A percentile compares a stretch with the other conserved stretches of the same genome.
phyloP scores from a whole-genome alignment of 805 yeast species.

The Wickerhamomyces alni region DNA sequence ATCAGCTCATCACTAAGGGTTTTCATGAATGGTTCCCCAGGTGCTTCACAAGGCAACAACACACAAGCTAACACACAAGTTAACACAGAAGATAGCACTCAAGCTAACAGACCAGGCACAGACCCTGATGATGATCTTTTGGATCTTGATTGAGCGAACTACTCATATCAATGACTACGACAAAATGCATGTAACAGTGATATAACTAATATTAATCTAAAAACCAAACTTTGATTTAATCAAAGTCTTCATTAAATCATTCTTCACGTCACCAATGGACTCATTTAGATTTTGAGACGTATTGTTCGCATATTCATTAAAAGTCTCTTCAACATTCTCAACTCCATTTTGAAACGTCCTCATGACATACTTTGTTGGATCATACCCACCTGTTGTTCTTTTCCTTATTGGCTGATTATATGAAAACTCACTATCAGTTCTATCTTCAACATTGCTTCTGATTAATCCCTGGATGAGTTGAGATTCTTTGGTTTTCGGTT shows the following conservation, averaged over 20 bases:
- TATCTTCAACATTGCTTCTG: not conserved
- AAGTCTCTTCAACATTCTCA: slow-evolving; percentile 46
- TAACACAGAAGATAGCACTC: too few species aligned
- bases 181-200: too few species aligned
- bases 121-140: not conserved
- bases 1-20: too few species aligned
- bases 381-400: slow-evolving; percentile 31
- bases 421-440: slow-evolving; percentile 19
- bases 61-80: not conserved
- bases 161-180: too few species aligned
- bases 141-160: not conserved
- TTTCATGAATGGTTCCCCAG: not conserved
- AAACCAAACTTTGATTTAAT: slow-evolving; percentile 50
- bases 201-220: too few species aligned
- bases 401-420: slow-evolving; percentile 46
- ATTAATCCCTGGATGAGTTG: slow-evolving; percentile 39
- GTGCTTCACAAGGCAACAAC: not conserved
- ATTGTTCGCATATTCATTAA: slow-evolving; percentile 52
- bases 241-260: slow-evolving; percentile 43
- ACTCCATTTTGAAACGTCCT: slow-evolving; percentile 46
- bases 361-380: slow-evolving; percentile 31
- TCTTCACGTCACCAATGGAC: slow-evolving; percentile 42
- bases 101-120: too few species aligned
- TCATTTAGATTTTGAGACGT: slow-evolving; percentile 50
- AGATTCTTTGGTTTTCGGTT: slow-evolving; percentile 54